Evolutionary conservation across 2,329 filamentous ascomycete genomes (phyloP).

Genomic region (Neospermospora avenae): DNA sequence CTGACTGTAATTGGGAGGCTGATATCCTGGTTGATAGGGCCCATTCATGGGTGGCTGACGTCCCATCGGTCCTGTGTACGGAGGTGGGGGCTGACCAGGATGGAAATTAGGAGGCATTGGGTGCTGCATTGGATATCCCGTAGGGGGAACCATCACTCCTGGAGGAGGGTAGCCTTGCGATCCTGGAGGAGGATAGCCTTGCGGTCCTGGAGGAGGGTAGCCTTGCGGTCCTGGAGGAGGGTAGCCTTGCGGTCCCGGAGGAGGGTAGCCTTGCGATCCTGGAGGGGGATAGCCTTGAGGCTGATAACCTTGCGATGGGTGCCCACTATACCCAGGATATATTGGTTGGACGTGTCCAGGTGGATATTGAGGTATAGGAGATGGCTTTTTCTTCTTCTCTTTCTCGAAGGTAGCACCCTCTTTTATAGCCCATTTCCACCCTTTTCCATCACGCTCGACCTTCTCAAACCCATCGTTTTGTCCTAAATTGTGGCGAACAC

Average conservation of each 20-base stretch:
- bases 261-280: constrained; percentile 8
- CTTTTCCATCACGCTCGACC: constrained; percentile 51
- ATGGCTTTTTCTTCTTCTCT: constrained; percentile 45
- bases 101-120: constrained; percentile 25
- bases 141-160: constrained; percentile 27
- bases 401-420: constrained; percentile 53
- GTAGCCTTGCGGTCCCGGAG: constrained; percentile 24
- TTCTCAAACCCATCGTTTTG: constrained; percentile 54
- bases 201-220: no score
- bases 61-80: constrained; percentile 20
- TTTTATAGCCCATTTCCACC: constrained; percentile 54
- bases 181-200: constrained; percentile 19
- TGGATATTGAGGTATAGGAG: constrained; percentile 40
- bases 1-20: constrained; percentile 8
- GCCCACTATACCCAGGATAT: constrained; percentile 26
- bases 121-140: constrained; percentile 23
- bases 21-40: constrained; percentile 8
- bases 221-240: constrained; percentile 29
- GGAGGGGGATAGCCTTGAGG: constrained; percentile 21
- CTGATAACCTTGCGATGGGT: constrained; percentile 8
- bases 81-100: constrained; percentile 19
- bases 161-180: no score
- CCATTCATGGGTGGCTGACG: constrained; percentile 19
- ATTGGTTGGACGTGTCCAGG: constrained; percentile 26
- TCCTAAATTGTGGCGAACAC: constrained; percentile 59